Evolutionary conservation across 1,284 basidiomycete species (phyloP).

Genomic region (Kwoniella shivajii): DNA sequence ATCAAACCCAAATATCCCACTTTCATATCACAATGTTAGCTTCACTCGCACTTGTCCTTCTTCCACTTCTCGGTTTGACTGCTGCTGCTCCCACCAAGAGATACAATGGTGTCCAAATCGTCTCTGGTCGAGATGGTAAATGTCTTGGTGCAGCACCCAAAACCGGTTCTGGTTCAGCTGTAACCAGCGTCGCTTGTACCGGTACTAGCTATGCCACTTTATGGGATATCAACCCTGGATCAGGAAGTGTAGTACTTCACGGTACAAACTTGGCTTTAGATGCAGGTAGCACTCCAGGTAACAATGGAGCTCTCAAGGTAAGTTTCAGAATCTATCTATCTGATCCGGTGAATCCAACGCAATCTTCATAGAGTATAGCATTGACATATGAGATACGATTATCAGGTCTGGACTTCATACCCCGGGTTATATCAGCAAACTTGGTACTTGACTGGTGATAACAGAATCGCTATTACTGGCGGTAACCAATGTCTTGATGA

Average conservation of each 20-base stretch:
- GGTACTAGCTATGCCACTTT: not conserved
- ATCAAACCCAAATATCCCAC: not conserved
- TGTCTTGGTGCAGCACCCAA: slow-evolving; percentile 8
- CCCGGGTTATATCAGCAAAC: slow-evolving; percentile 15
- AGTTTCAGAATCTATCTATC: slow-evolving; percentile 1
- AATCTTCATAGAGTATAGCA: not conserved
- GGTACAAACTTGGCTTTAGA: slow-evolving; percentile 32
- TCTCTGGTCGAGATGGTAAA: slow-evolving; percentile 14
- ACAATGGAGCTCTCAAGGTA: slow-evolving; percentile 31
- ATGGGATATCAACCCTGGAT: slow-evolving; percentile 33
- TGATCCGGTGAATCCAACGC: not conserved
- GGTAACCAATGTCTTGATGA: slow-evolving; percentile 38
- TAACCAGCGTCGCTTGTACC: slow-evolving; percentile 9
- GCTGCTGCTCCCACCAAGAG: slow-evolving; percentile 19
- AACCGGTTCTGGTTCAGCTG: slow-evolving; percentile 11
- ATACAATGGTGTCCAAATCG: slow-evolving; percentile 18
- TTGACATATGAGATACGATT: not conserved
- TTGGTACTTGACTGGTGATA: slow-evolving; percentile 29
- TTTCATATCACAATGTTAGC: slow-evolving; percentile 16
- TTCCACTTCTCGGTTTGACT: slow-evolving; percentile 17
- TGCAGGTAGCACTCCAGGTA: slow-evolving; percentile 32
- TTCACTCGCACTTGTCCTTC: slow-evolving; percentile 13
- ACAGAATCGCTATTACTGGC: slow-evolving; percentile 39
- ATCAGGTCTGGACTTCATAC: slow-evolving; percentile 16
- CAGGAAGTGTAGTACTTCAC: slow-evolving; percentile 18